Base-by-base conservation (phyloP, 2,329 filamentous ascomycete species). In the Fusarium udum region DNA sequence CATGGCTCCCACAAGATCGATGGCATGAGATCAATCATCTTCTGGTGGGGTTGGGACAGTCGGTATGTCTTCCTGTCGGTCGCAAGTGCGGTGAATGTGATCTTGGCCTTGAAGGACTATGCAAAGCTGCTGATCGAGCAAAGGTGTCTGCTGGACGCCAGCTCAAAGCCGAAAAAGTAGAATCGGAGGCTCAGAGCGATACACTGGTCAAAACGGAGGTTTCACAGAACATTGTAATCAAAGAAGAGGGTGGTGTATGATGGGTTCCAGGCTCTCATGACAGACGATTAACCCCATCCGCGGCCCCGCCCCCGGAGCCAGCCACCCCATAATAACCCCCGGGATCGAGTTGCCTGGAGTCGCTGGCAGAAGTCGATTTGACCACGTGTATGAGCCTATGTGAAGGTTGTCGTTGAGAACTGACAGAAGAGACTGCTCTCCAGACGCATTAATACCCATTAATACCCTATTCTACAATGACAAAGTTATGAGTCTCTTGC, bases 21-120 rank as follows among this genome's bases (percentile, higher is more conserved):
- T 98, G 95, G 95, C 92, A 93, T 81, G 94, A 97, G 82, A 97
- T 98, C 81, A 98, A 98, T 82, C 91, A 92, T 83, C 83, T 97
- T 81, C 87, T 98, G 43, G 95, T 98, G 37, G 95, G 95, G 2
- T 87, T 97, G 70, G 95, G 95, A 0, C 95, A 98, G 87, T 93
- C 91, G 2, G 90, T 96, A 28, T 98, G 95, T 80, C 84, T 94
- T 72, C 94, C 95, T 2, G 89, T 95, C 4, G 93, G 93, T 1
- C 87, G 92, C 72, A 90, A 88, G 75, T 99, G 96, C 83, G 95
- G 94, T 24, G 92, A 96, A 55, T 99, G 96, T 83, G 92, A 93
- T 72, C 83, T 98, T 55, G 93, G 93, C 2, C 84, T 92, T 26
- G 86, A 86, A 37, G 93, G 93, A 7, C 82, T 98, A 66, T 99